Evolutionary conservation across 2,329 filamentous ascomycete species (phyloP), one percentile per base, ranked within the genome.

Genomic region (Trichophyton simii): DNA sequence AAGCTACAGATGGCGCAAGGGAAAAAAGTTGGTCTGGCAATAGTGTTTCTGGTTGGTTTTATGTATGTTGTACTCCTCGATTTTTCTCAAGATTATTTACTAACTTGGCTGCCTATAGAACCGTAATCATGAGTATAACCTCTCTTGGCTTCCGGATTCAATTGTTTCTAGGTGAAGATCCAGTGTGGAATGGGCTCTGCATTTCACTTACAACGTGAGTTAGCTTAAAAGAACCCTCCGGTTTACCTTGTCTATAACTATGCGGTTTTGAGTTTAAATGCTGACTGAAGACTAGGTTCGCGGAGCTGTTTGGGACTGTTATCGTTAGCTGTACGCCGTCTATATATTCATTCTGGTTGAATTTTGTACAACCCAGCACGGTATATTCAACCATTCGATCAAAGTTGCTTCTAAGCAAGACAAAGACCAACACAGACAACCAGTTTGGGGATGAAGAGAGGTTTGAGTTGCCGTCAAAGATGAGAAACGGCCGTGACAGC

Each of bases 131-230:
- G 3, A 58, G 55, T 31, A 28, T 58, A 18, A 42, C 18, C 8
- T n/a, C 31, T 2, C 55, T 58, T 38, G 22, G 34, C 11, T 58
- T 41, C 28, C 31, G 38, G 41, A 5, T 58, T 15, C 38, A 41
- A 13, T 20, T 20, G 4, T 58, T 41, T 42, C 31, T 58, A 3
- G 55, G 55, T 3, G 11, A 41, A 9, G 55, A 58, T 58, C 55
- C n/a, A 7, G n/a, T 42, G 15, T 58, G 55, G 55, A 58, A 58
- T 13, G 55, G 55, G 7, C 11, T 58, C n/a, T 22, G n/a, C 8
- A 18, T 58, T 28, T 41, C 55, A 7, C n/a, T 58, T 6, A 42
- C 55, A 58, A 58, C 55, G 55, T 58, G 55, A 58, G 55, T 15
- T 58, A 42, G 11, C 28, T 20, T 9, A 22, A 52, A 36, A 9